Conservation (phyloP, 2,329 filamentous ascomycete genomes). For the Colletotrichum caudatum region DNA sequence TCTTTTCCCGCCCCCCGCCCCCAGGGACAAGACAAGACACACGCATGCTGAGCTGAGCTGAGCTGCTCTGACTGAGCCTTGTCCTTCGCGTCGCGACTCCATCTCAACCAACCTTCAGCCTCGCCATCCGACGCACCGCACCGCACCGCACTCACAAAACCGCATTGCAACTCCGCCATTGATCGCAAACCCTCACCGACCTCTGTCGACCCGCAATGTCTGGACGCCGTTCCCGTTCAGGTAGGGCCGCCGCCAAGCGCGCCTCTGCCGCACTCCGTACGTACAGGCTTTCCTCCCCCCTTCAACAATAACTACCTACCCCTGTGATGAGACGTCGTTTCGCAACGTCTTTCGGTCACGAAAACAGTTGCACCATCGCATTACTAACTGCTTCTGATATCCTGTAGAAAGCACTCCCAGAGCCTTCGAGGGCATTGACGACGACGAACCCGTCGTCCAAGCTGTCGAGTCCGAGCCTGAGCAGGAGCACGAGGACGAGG, state of each 20-base stretch:
- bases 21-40: not conserved
- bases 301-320: not conserved
- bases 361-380: not conserved
- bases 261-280: constrained; percentile 66
- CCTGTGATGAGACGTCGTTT: not conserved
- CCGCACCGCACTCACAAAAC: constrained; percentile 6
- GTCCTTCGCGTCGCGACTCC: constrained; percentile 40
- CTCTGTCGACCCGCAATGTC: constrained; percentile 22
- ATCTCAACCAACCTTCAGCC: constrained; percentile 36
- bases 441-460: constrained; percentile 56
- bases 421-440: constrained; percentile 53
- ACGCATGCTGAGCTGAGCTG: not conserved
- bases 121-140: constrained; percentile 13
- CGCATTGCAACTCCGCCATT: constrained; percentile 2
- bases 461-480: constrained; percentile 46
- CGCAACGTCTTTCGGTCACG: too few species aligned
- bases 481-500: constrained; percentile 43
- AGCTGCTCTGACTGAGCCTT: constrained; percentile 13
- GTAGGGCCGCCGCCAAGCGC: constrained; percentile 66
- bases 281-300: constrained; percentile 42
- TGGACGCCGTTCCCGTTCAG: constrained; percentile 54
- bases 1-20: constrained; percentile 36
- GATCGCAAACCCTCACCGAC: not conserved
- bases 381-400: constrained; percentile 1
- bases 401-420: constrained; percentile 57